Evolutionary conservation across 2,329 filamentous ascomycete genomes (phyloP), one percentile per base, ranked within the genome.

Genomic region (Fusarium dimerum): DNA sequence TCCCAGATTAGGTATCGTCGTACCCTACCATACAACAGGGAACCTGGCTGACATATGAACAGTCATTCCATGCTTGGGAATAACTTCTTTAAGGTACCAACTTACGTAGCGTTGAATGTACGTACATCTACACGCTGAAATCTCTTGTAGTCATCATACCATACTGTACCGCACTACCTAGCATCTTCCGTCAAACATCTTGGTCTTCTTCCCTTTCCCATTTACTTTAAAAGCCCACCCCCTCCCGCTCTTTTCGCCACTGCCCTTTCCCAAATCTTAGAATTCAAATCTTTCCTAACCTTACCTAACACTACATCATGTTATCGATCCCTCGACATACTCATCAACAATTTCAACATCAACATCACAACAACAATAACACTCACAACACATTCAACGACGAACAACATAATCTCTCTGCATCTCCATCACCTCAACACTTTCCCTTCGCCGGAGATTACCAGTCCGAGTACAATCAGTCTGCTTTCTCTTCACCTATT

Each of bases 341-440:
- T 40, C 55, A 65, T 43, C 59, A 65, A 55, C 63, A 66, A 57
- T 53, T 61, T 26, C 56, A 63, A 43, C 58, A 56, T 13, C 57
- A 61, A 40, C 60, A 62, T 42, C 62, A 68, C 38, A 63, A 72
- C 17, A 63, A 65, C 34, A 63, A 72, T 17, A 63, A 65, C 34
- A 57, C 65, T 32, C 58, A 58, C 40, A 45, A 51, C 26, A 26
- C 20, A 26, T 26, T 26, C 20, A 26, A 26, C 20, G 20, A 26
- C 20, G 20, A 26, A 26, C 20, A 26, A 4, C 4, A 26, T 26
- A 26, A 4, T 26, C 7, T 26, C 20, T 26, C 20, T 26, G 7
- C 20, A 26, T 26, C 20, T 26, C 7, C 20, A 7, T 40, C 48
- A 16, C 56, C 57, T 9, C 55, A 60, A 16, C 60, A 62, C 36